Percentiles rank a stretch among this genome's conserved stretches.
phyloP scores from a whole-genome alignment of 306 rosid species.

The Casuarina cunninghamiana region DNA sequence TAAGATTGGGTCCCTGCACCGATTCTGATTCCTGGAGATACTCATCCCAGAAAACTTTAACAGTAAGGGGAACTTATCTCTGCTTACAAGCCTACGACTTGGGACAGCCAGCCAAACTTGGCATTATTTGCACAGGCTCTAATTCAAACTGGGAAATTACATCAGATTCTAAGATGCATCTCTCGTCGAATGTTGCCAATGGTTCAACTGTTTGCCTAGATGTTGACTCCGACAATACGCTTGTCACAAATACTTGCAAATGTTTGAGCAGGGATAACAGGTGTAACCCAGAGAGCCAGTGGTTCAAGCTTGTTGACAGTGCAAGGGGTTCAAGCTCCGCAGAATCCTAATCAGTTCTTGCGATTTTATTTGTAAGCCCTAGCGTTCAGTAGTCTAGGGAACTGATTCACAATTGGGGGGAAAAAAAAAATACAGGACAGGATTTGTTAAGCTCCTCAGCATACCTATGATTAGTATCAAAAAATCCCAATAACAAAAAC shows the following conservation, averaged over 20 bases:
- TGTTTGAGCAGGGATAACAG: slow-evolving; percentile 46
- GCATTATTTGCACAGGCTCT: slow-evolving; percentile 44
- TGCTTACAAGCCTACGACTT: slow-evolving; percentile 55
- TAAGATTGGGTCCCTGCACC: slow-evolving; percentile 58
- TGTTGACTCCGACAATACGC: slow-evolving; percentile 47
- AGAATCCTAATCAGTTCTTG: slow-evolving; percentile 1
- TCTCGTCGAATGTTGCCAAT: slow-evolving; percentile 40
- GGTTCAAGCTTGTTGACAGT: slow-evolving; percentile 78
- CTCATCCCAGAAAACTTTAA: slow-evolving; percentile 44
- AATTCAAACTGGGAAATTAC: slow-evolving; percentile 63
- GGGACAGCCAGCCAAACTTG: slow-evolving; percentile 51
- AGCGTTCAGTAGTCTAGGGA: too few relatives aligned
- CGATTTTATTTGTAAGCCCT: too few relatives aligned
- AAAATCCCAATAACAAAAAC: too few relatives aligned
- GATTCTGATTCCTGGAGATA: slow-evolving; percentile 62
- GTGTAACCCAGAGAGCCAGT: slow-evolving; percentile 81
- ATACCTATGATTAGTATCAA: neutral
- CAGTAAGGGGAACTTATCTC: slow-evolving; percentile 62
- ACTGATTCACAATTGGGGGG: neutral
- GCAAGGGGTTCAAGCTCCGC: slow-evolving; percentile 31
- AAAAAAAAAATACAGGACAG: neutral
- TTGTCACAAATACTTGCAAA: slow-evolving; percentile 72
- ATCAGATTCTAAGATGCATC: slow-evolving; percentile 78
- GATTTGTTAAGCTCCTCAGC: neutral
- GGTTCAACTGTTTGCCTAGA: slow-evolving; percentile 69